Evolutionary conservation across 192 early-diverging fungal species (phyloP).

Genomic region (Coemansia asiatica): DNA sequence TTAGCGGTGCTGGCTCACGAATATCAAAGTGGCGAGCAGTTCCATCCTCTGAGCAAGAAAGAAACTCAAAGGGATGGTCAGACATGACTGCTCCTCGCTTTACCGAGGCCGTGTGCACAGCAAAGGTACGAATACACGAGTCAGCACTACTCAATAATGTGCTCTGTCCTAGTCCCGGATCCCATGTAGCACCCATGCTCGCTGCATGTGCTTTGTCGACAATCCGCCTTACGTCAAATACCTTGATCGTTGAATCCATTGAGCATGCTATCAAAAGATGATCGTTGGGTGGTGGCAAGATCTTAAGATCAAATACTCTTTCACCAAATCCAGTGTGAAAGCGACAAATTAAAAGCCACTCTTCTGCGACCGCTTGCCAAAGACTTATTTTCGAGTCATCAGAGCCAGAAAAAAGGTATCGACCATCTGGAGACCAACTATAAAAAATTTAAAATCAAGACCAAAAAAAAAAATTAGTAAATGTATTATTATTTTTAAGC

Average conservation of each 20-base stretch:
- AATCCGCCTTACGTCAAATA: slow-evolving; percentile 53
- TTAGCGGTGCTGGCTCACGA: slow-evolving; percentile 30
- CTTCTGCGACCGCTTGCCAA: slow-evolving; percentile 51
- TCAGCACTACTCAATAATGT: background rate
- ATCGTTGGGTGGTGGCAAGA: slow-evolving; percentile 62
- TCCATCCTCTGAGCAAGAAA: slow-evolving; percentile 64
- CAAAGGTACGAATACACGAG: slow-evolving; percentile 49
- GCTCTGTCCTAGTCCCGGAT: background rate
- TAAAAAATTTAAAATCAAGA: slow-evolving; percentile 8
- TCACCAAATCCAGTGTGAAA: slow-evolving; percentile 64
- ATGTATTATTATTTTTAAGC: background rate
- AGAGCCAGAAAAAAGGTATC: slow-evolving; percentile 60
- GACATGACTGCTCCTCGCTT: slow-evolving; percentile 55
- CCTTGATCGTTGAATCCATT: slow-evolving; percentile 59
- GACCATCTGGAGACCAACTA: slow-evolving; percentile 60
- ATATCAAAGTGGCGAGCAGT: slow-evolving; percentile 61
- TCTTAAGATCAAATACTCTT: slow-evolving; percentile 77
- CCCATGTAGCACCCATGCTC: background rate
- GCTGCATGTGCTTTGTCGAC: slow-evolving; percentile 13
- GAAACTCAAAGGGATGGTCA: slow-evolving; percentile 55
- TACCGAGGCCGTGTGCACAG: slow-evolving; percentile 54
- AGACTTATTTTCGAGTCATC: slow-evolving; percentile 62
- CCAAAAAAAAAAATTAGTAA: background rate
- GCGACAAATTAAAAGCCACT: slow-evolving; percentile 38
- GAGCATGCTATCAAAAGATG: slow-evolving; percentile 63